Base-by-base conservation (phyloP, 495 filamentous ascomycete species). In the Durotheca rogersii region DNA sequence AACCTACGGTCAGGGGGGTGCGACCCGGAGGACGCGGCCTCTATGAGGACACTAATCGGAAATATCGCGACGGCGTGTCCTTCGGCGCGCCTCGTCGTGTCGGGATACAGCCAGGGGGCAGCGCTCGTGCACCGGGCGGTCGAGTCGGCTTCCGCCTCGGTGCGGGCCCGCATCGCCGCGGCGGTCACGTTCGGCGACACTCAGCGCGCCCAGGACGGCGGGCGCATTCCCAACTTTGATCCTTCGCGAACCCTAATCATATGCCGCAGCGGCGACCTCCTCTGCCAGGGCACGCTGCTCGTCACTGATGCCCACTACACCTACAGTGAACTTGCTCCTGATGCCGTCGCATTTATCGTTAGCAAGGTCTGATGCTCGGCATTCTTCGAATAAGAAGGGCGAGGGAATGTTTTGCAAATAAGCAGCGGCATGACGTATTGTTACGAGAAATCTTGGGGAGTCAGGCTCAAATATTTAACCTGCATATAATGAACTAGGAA, bases 141-240 rank as follows among this genome's bases (percentile, higher is more conserved):
- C 42, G 64, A 73, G 35, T 44, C 61, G 9, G 67, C 76, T 4
- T 60, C 64, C 9, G 60, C 67, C 1, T 50, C 60, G 20, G 68
- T 79, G 29, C 65, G 70, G 47, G 61, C 71, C 38, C 69, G 72
- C 58, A 74, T 82, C 52, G 74, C 71, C 35, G 77, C 74, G 19
- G 78, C 78, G 7, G 72, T 79, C n/a, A 69, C 77, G 0, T 82
- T 75, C 34, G 80, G 81, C 3, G 77, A 81, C 54, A 82, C 80
- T 31, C 73, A 79, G 51, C 81, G 81, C 61, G 56, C 67, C 27
- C 77, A 80, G 58, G 70, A 81, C 44, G 53, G 61, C 17, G 72
- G 74, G 1, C 60, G 65, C 12, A 71, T 81, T 38, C 66, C 70
- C 17, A 71, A 72, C 43, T 79, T 78, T 51, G 69, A 72, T n/a